phyloP scores from a whole-genome alignment of 2,329 filamentous ascomycete genomes.

The Ophiostoma triangulosporum region DNA sequence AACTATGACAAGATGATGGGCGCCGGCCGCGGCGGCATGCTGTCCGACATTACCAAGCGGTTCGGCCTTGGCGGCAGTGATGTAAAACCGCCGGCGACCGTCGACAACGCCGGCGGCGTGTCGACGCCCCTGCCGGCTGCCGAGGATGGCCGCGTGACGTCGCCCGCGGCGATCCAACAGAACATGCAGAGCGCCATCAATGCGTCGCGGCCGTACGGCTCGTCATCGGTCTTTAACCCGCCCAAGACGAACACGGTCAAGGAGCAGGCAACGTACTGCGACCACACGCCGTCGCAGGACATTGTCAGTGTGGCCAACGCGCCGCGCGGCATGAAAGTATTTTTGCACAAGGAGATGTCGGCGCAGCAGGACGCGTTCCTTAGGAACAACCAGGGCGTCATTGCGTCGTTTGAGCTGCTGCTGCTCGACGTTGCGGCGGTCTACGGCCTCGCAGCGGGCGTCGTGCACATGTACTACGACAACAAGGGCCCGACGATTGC shows the following conservation, averaged over 20 bases:
- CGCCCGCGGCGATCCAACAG: constrained; percentile 47
- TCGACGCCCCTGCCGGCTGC: constrained; percentile 8
- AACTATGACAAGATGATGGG: constrained; percentile 20
- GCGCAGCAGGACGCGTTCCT: constrained; percentile 38
- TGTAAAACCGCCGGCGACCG: background rate
- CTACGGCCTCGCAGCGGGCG: constrained; percentile 55
- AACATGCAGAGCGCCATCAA: constrained; percentile 68
- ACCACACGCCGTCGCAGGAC: constrained; percentile 60
- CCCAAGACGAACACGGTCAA: constrained; percentile 61
- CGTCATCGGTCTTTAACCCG: constrained; percentile 56
- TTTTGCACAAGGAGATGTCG: constrained; percentile 43
- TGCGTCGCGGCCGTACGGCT: constrained; percentile 64
- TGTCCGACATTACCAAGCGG: background rate
- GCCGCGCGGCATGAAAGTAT: constrained; percentile 60
- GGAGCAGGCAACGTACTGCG: constrained; percentile 78
- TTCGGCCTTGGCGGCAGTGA: background rate
- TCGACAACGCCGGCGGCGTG: background rate
- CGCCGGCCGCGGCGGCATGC: background rate
- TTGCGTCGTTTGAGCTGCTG: constrained; percentile 57
- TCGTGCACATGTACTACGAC: constrained; percentile 81
- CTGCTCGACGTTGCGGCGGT: constrained; percentile 56
- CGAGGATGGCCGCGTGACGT: constrained; percentile 43
- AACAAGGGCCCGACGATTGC: constrained; percentile 69
- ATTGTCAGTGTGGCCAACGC: constrained; percentile 58
- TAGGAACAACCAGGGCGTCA: constrained; percentile 39